Evolutionary conservation across 257 asterid species (phyloP), one percentile per base, ranked within the genome.

Genomic region (Nyctanthes arbortristis): DNA sequence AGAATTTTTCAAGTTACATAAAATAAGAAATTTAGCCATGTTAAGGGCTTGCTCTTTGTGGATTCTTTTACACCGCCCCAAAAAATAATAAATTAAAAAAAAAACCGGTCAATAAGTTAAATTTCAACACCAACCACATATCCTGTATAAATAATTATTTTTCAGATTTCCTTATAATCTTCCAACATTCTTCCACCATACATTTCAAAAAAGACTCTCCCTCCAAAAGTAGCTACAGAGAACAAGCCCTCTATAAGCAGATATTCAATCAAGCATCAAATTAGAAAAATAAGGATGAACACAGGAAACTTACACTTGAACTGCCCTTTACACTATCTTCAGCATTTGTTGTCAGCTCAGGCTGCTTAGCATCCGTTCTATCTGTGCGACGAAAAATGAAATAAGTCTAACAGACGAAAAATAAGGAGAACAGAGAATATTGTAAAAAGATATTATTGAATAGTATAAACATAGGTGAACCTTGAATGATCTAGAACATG

Each of bases 251-350:
- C n/a, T 31, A 22, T 24, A 9, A 31, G 59, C 28, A 24, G 5
- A 24, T 52, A 52, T 24, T 25, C 30, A 22, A 24, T 8, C 59
- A 22, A 24, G 14, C 29, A 49, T 24, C 11, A 22, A 18, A 63
- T 29, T 29, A 16, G n/a, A 69, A 18, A 34, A 43, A 52, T 25
- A 45, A 33, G 8, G 60, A 66, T 45, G 22, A 22, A 56, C 56
- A 36, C n/a, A 10, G 59, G 29, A 67, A 65, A 59, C 87, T 79
- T 69, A 73, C 87, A 71, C 36, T 79, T 49, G 70, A 69, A 73
- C 40, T 54, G 68, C 63, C 4, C 66, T 61, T 40, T 49, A 39
- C 78, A 58, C 65, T 67, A 63, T 47, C 70, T 22, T 58, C 69
- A 20, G 70, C 73, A 74, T 55, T 49, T 45, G 65, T 66, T 55